Evolutionary conservation across 2,329 filamentous ascomycete genomes (phyloP).

Genomic region (Capronia epimyces): DNA sequence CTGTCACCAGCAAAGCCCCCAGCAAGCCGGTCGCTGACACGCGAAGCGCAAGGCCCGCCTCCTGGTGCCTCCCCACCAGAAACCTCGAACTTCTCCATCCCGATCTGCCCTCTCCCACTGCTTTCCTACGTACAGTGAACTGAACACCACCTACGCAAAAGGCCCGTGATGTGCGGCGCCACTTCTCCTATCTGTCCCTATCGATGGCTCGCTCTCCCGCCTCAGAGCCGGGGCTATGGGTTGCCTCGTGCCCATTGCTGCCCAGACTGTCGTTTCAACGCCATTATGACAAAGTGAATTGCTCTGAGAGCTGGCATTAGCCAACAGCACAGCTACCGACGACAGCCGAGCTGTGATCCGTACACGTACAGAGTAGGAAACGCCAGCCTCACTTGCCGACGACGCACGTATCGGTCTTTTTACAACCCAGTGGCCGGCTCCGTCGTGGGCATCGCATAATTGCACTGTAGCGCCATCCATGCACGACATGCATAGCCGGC

Average conservation of each 20-base stretch:
- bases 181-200: slow-evolving; percentile 17
- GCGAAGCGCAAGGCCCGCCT: no score
- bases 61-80: no score
- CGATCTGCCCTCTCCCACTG: neutral
- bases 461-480: slow-evolving; percentile 4
- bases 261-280: slow-evolving; percentile 2
- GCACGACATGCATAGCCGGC: slow-evolving; percentile 11
- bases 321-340: neutral
- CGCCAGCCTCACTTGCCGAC: neutral
- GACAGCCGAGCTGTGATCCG: neutral
- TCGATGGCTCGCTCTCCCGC: slow-evolving; percentile 1
- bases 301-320: neutral
- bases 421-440: slow-evolving; percentile 2
- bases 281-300: slow-evolving; percentile 1
- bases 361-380: no score
- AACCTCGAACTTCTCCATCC: neutral
- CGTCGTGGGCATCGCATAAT: neutral
- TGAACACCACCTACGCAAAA: neutral
- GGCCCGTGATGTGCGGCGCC: slow-evolving; percentile 1
- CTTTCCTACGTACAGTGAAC: neutral
- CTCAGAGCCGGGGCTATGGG: slow-evolving; percentile 1
- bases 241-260: slow-evolving; percentile 16
- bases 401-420: neutral
- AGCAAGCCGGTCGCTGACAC: no score
- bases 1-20: no score